Percentiles rank a stretch among this genome's conserved stretches.
phyloP scores from a whole-genome alignment of 2,329 filamentous ascomycete genomes.

The Fonsecaea monophora region DNA sequence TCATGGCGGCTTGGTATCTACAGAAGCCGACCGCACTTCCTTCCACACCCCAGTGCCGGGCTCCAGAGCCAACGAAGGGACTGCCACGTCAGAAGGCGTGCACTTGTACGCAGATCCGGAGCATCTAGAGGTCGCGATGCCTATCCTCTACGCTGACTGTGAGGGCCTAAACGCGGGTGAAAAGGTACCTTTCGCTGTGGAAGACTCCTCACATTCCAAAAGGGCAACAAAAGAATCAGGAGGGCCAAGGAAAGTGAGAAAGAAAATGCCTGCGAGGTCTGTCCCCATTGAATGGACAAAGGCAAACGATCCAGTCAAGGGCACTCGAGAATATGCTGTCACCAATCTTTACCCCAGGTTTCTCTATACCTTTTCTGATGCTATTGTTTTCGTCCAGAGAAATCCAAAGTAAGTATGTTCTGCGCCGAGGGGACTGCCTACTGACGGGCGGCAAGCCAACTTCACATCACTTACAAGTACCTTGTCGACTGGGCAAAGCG shows the following conservation, averaged over 20 bases:
- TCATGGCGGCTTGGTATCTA: conserved; percentile 39
- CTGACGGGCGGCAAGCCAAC: background rate
- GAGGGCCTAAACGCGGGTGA: conserved; percentile 60
- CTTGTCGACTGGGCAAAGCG: conserved; percentile 60
- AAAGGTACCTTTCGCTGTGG: conserved; percentile 36
- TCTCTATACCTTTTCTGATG: conserved; percentile 57
- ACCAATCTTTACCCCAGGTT: conserved; percentile 53
- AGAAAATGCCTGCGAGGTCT: conserved; percentile 33
- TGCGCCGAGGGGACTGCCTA: conserved; percentile 7
- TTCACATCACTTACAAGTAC: conserved; percentile 21
- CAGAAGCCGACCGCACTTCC: conserved; percentile 43
- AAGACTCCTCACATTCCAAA: conserved; percentile 21
- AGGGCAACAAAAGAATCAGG: conserved; percentile 29
- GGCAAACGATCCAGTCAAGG: background rate
- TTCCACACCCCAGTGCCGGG: conserved; percentile 54
- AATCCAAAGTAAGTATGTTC: conserved; percentile 44
- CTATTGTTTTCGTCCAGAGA: conserved; percentile 54
- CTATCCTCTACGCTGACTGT: conserved; percentile 60
- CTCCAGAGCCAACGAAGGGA: conserved; percentile 46
- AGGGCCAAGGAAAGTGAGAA: conserved; percentile 46
- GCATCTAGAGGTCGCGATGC: conserved; percentile 48
- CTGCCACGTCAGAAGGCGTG: conserved; percentile 60
- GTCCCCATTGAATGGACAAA: conserved; percentile 3
- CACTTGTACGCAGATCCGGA: conserved; percentile 60
- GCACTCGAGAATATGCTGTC: conserved; percentile 50